Conservation (phyloP, 116 monocot genomes). For the Cymodocea nodosa region DNA sequence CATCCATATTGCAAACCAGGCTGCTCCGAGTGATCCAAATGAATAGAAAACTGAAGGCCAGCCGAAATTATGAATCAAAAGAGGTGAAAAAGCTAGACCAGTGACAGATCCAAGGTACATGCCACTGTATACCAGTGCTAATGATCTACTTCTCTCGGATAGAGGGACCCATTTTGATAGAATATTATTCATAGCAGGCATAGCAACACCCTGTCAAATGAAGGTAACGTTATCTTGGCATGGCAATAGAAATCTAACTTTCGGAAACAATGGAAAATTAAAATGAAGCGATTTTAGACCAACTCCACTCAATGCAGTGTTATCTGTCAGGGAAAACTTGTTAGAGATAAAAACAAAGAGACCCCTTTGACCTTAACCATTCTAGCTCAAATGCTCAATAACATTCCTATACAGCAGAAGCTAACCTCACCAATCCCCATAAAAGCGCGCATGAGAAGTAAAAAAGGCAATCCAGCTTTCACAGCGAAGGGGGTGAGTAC, state of each 20-base stretch:
- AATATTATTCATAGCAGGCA: conserved; percentile 95
- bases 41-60: conserved; percentile 91
- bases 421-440: conserved; percentile 85
- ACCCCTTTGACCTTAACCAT: no score
- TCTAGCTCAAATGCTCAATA: background rate
- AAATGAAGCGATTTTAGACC: no score
- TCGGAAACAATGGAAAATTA: background rate
- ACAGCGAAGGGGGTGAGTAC: conserved; percentile 67
- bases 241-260: background rate
- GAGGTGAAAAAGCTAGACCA: conserved; percentile 80
- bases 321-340: background rate
- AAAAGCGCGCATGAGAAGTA: conserved; percentile 71
- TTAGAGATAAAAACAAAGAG: background rate
- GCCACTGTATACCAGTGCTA: conserved; percentile 85
- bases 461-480: conserved; percentile 66
- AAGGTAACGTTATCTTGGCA: background rate
- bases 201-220: conserved; percentile 64
- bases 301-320: background rate
- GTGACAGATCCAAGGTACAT: conserved; percentile 93
- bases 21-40: conserved; percentile 73
- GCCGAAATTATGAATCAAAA: conserved; percentile 67
- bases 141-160: conserved; percentile 78
- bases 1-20: conserved; percentile 64
- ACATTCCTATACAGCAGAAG: background rate
- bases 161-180: conserved; percentile 83